Evolutionary conservation across 1,284 basidiomycete species (phyloP).

Genomic region (Agaricales sp.): DNA sequence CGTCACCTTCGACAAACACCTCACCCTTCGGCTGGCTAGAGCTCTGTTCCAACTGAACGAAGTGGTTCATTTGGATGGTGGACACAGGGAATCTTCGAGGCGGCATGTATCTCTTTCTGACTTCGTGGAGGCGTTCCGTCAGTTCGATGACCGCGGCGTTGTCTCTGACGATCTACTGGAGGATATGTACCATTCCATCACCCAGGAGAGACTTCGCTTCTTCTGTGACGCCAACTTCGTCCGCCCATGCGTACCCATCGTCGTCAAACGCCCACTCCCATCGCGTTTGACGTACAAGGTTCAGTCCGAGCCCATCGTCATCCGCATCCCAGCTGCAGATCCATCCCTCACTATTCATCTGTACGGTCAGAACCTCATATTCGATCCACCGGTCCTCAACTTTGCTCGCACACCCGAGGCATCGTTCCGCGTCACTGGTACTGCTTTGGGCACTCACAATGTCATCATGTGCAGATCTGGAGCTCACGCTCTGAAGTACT

Average conservation of each 20-base stretch:
- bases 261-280: constrained; percentile 66
- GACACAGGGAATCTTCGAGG: constrained; percentile 24
- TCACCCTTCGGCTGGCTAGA: constrained; percentile 71
- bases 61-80: constrained; percentile 58
- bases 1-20: constrained; percentile 70
- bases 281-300: constrained; percentile 72
- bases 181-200: constrained; percentile 71
- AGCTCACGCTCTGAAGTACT: constrained; percentile 70
- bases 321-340: constrained; percentile 77
- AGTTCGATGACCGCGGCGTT: constrained; percentile 57
- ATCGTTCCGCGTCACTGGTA: constrained; percentile 83
- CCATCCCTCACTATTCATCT: constrained; percentile 71
- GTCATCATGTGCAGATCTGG: constrained; percentile 77
- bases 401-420: constrained; percentile 70
- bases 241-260: constrained; percentile 33
- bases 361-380: constrained; percentile 75
- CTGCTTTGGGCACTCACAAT: constrained; percentile 69
- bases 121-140: constrained; percentile 72
- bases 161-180: constrained; percentile 68
- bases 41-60: constrained; percentile 86
- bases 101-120: constrained; percentile 61
- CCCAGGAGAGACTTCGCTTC: constrained; percentile 47
- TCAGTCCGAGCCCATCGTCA: constrained; percentile 76
- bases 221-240: not conserved
- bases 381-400: constrained; percentile 74